Percentiles rank a stretch among this genome's conserved stretches.
Evolutionary conservation across 148 eudicot species (phyloP).

Genomic region (Rhododendron williamsianum): DNA sequence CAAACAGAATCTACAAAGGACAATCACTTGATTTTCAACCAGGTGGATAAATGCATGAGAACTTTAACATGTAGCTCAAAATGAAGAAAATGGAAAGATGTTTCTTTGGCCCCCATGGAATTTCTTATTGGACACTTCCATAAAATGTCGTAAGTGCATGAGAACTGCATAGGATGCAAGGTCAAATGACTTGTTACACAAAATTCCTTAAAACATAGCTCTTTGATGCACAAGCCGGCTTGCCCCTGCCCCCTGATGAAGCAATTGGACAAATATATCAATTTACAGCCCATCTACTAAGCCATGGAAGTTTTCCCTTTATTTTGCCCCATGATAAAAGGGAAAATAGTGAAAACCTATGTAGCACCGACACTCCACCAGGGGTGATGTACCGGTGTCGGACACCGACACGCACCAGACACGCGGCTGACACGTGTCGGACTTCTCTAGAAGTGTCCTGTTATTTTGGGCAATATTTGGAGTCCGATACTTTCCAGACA

Average conservation of each 20-base stretch:
- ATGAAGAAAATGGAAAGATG: not conserved
- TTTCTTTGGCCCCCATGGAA: not conserved
- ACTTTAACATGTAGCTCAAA: not conserved
- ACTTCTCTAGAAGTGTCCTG: too few species aligned
- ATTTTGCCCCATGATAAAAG: not conserved
- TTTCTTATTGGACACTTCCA: not conserved
- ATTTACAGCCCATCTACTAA: not conserved
- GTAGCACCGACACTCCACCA: too few species aligned
- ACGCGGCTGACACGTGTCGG: too few species aligned
- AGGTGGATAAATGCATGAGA: not conserved
- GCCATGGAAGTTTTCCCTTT: not conserved
- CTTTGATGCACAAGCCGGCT: not conserved
- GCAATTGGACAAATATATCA: not conserved
- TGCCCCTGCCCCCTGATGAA: not conserved
- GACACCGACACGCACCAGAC: too few species aligned
- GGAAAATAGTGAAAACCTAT: not conserved
- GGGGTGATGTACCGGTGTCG: too few species aligned
- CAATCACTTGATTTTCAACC: not conserved
- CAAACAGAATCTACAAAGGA: not conserved
- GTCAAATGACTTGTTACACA: not conserved
- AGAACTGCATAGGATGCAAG: not conserved
- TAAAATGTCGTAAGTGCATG: not conserved
- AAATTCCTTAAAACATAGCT: not conserved
- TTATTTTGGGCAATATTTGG: too few species aligned
- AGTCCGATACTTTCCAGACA: too few species aligned